phyloP scores from a whole-genome alignment of 306 rosid species.

The Gillenia trifoliata region DNA sequence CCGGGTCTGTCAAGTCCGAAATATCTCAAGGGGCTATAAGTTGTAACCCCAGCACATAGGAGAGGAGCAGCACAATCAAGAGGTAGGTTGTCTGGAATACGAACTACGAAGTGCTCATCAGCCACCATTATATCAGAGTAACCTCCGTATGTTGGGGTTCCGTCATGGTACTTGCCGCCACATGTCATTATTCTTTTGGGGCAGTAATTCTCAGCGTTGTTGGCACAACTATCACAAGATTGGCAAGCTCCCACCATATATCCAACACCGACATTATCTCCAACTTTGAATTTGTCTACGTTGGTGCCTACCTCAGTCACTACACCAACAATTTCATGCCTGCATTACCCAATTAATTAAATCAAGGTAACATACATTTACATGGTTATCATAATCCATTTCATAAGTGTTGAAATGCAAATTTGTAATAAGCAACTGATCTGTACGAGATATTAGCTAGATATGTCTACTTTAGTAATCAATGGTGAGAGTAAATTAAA shows the following conservation, averaged over 20 bases:
- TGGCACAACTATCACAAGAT: neutral
- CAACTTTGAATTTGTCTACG: neutral
- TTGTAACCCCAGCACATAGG: no score
- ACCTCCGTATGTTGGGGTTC: neutral
- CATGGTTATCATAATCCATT: no score
- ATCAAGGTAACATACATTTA: neutral
- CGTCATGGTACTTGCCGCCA: neutral
- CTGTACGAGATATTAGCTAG: no score
- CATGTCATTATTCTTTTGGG: neutral
- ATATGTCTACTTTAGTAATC: no score
- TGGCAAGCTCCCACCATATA: neutral
- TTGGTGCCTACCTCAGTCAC: slow-evolving; percentile 8
- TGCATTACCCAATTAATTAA: neutral
- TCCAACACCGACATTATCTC: slow-evolving; percentile 7
- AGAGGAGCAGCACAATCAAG: neutral
- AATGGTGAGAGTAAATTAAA: no score
- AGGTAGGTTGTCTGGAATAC: neutral
- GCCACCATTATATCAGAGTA: neutral
- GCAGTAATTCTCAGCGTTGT: neutral
- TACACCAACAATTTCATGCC: slow-evolving; percentile 6
- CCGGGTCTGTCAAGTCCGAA: no score
- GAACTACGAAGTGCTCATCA: neutral
- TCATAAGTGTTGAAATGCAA: no score
- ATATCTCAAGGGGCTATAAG: no score
- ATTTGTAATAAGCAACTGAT: no score